Conservation (phyloP, 306 rosid genomes). For the Alnus glutinosa region DNA sequence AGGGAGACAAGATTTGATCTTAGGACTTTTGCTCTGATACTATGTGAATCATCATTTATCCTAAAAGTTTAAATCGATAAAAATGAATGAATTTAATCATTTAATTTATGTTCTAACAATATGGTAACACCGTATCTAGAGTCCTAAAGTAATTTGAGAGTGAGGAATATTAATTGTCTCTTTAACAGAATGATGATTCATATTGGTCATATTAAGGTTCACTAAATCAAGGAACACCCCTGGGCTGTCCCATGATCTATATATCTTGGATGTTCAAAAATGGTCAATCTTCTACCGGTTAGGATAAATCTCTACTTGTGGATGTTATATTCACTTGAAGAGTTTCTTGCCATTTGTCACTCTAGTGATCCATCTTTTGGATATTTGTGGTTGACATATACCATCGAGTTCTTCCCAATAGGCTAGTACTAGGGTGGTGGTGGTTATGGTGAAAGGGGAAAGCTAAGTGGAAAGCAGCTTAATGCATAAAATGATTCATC, state of each 20-base stretch:
- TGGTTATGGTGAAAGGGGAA: no score
- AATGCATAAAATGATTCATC: not conserved
- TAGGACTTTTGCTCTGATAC: no score
- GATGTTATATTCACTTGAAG: not conserved
- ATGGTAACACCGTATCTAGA: no score
- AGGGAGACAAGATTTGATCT: no score
- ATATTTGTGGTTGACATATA: not conserved
- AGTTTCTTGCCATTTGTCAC: not conserved
- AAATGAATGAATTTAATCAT: no score
- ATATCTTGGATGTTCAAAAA: not conserved
- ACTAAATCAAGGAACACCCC: not conserved
- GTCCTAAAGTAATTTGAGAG: not conserved
- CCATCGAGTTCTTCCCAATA: not conserved
- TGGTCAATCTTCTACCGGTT: not conserved
- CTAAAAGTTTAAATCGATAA: no score
- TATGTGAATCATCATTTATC: no score
- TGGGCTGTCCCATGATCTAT: not conserved
- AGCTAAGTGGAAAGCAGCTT: not conserved
- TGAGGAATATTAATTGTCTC: not conserved
- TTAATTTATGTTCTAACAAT: no score
- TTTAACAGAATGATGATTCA: not conserved
- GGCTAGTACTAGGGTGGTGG: not conserved
- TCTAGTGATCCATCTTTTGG: not conserved
- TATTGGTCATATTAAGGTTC: not conserved
- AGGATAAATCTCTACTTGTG: not conserved